Evolutionary conservation across 108 stramenopile genomes (phyloP).

Genomic region (Fragilaria crotonensis): DNA sequence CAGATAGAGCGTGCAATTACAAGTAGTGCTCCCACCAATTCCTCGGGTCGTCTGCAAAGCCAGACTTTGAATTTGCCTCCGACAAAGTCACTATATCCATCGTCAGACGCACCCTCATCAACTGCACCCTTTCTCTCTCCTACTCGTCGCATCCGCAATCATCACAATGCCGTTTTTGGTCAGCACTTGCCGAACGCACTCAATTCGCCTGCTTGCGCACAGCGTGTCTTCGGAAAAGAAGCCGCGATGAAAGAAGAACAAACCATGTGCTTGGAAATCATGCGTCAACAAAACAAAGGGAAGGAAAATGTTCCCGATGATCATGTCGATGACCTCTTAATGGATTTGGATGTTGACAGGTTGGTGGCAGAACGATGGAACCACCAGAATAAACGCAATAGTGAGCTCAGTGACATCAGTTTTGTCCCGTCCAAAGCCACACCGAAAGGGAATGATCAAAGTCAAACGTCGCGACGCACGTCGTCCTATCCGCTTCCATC

Average conservation of each 20-base stretch:
- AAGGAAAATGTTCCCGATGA: slow-evolving; percentile 1
- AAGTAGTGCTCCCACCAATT: no score
- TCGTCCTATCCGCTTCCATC: neutral
- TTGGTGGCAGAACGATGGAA: slow-evolving; percentile 18
- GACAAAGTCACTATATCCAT: neutral
- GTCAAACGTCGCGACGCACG: neutral
- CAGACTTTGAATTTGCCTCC: neutral
- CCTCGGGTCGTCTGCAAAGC: no score
- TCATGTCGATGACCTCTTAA: slow-evolving; percentile 30
- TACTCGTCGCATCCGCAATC: slow-evolving; percentile 11
- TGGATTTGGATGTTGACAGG: slow-evolving; percentile 41
- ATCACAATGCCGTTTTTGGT: slow-evolving; percentile 23
- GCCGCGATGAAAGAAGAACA: slow-evolving; percentile 9
- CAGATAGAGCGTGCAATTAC: no score
- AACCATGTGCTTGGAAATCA: neutral
- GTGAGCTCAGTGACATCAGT: neutral
- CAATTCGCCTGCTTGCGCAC: slow-evolving; percentile 22
- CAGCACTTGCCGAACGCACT: slow-evolving; percentile 15
- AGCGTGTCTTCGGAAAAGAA: slow-evolving; percentile 18
- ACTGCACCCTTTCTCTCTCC: slow-evolving; percentile 3
- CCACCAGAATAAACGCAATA: neutral
- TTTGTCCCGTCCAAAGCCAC: neutral
- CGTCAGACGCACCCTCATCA: neutral
- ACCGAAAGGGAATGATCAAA: neutral
- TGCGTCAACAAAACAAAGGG: neutral